Base-by-base conservation (phyloP, 176 grass and related monocot genomes). In the Zoysia japonica region DNA sequence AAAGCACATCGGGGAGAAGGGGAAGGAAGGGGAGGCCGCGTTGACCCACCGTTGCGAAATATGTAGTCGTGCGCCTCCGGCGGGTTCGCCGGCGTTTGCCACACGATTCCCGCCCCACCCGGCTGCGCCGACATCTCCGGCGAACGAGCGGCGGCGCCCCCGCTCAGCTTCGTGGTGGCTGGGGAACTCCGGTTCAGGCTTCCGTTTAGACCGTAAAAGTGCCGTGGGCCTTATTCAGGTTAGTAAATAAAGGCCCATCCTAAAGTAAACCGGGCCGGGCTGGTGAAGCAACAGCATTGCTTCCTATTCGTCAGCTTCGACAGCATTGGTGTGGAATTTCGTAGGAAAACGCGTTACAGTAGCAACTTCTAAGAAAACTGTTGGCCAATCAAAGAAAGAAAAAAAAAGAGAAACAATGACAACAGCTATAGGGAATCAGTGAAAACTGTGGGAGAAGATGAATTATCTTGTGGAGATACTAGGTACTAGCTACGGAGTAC, bases 41-140 rank as follows among this genome's bases (percentile, higher is more conserved):
- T 49, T 12, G 70, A 94, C 59, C 47, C 65, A 66, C 96, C 86
- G 74, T 90, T 70, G 82, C 92, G 86, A 67, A 87, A 87, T 78
- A 99, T 85, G 92, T 95, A 99, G 64, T 98, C 96, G 11, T 87
- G 80, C 49, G 81, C 12, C 72, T 94, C 83, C 2, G 90, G 96
- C 4, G 86, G 88, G 65, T 94, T 98, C 20, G 92, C 88, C 51
- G 92, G 92, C 39, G 96, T 94, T 81, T 98, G 96, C 92, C 92
- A 98, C 70, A 91, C 86, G 43, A 98, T 95, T 61, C 89, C 85
- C 52, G 90, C 78, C 45, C 83, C 84, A 14, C 70, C 75, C 9
- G 82, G 63, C 17, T 68, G 39, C 44, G 76, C 68, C 10, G 84
- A 47, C 83, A 90, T 90, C 53, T 72, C 55, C 57, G 48, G 55